Evolutionary conservation across 2,329 filamentous ascomycete genomes (phyloP), one percentile per base, ranked within the genome.

Genomic region (Aspergillus sclerotialis): DNA sequence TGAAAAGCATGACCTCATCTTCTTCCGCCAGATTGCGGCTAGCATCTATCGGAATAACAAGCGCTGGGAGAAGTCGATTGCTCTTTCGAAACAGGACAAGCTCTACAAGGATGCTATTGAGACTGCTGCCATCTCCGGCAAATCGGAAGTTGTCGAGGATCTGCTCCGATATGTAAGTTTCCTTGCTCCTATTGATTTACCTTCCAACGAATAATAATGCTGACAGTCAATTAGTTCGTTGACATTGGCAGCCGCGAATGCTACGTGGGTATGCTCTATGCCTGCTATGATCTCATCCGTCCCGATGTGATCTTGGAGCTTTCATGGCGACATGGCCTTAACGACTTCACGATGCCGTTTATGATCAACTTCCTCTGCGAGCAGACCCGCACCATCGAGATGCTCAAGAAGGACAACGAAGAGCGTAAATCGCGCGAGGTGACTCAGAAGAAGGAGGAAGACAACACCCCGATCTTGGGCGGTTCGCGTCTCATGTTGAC

Each of bases 21-120:
- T 98, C 75, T 98, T 98, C 83, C 83, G 92, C 56, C 92, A 98
- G 66, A 94, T 98, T 56, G 92, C 92, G 4, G 88, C 93, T 47
- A 94, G 76, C 67, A 98, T 98, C 64, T 98, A 96, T 72, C 88
- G 93, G 63, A 98, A 96, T 77, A 96, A 94, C 74, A 96, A 96
- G 82, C 80, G 92, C 45, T 98, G 93, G 93, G 90, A 96, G 70
- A 96, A 96, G 71, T 95, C 89, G 4, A 98, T 98, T 63, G 79
- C 87, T 21, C 72, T 98, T 30, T 96, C 90, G 11, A 98, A 98
- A 75, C 90, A 98, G 63, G 92, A 98, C 72, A 96, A 95, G 76
- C 73, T 98, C 11, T 98, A 92, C 82, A 96, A 95, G 74, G 92
- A 98, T 67, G 92, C 93, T 16, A 96, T 98, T 44, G 92, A 98